Base-by-base conservation (phyloP, 2,329 filamentous ascomycete species). In the Pseudogymnoascus sp. region DNA sequence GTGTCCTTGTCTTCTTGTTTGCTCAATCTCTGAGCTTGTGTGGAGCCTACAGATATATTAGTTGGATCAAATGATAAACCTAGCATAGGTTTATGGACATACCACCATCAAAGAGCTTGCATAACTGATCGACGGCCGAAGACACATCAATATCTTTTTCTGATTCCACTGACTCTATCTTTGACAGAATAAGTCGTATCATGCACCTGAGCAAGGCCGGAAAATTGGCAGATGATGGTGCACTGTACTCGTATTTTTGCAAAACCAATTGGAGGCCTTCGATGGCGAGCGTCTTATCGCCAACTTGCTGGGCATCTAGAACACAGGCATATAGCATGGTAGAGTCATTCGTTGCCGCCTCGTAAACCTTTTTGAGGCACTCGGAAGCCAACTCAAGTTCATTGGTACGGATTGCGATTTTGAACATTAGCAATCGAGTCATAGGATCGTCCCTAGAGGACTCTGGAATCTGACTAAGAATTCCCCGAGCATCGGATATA, bases 281-380 rank as follows among this genome's bases (percentile, higher is more conserved):
- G 10, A 87, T 75, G 1, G 86, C 82, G 65, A 87, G 84, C 0
- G 76, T 65, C 59, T 81, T 85, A 64, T 90, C 83, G 0, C 85
- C 84, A 0, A 77, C 76, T 65, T 84, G 78, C 59, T 92, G 86
- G 2, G 90, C 88, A 72, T 95, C 90, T 29, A 90, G 76, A 21
- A 90, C 83, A 68, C 92, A 96, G 1, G 90, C 89, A 66, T 92
- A 91, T 0, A 97, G 77, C 45, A 91, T 82, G 12, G 85, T 84
- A 18, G 79, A 77, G 35, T 86, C 81, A 21, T 81, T 79, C 0
- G 76, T 71, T 0, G 79, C 77, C 5, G 77, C 71, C n/a, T 78
- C 78, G 61, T 79, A 81, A 27, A 96, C 75, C 1, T 75, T 72
- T 27, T 84, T 76, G 2, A 96, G 79, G 69, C 87, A 90, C 52